Evolutionary conservation across 169 alveolate genomes (phyloP).

Genomic region (Perkinsus olseni): DNA sequence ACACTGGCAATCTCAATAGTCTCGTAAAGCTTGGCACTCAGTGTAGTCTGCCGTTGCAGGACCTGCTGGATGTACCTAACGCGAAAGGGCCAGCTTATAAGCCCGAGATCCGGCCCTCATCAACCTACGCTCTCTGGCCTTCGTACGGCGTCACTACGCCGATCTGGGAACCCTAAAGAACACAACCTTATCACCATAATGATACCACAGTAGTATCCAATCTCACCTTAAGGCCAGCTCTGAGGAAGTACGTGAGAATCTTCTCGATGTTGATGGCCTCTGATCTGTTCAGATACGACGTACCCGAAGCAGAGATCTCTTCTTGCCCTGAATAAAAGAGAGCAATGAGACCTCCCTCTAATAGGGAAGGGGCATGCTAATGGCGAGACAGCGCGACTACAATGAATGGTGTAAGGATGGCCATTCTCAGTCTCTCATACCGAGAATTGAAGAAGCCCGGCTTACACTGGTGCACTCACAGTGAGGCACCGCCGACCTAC

Average conservation of each 20-base stretch:
- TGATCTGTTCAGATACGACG: slow-evolving; percentile 73
- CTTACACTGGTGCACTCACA: not conserved
- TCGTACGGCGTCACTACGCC: slow-evolving; percentile 92
- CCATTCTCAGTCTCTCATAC: no score
- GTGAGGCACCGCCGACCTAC: not conserved
- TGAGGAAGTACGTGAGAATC: slow-evolving; percentile 58
- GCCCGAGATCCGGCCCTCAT: slow-evolving; percentile 3
- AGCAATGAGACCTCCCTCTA: not conserved
- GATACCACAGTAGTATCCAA: not conserved
- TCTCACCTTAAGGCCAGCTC: slow-evolving; percentile 51
- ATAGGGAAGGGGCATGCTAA: not conserved
- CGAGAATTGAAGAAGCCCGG: no score
- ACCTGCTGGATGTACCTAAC: slow-evolving; percentile 40
- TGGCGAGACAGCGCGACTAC: slow-evolving; percentile 11
- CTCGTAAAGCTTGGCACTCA: slow-evolving; percentile 37
- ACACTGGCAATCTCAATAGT: slow-evolving; percentile 52
- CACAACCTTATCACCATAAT: not conserved
- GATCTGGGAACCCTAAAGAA: slow-evolving; percentile 43
- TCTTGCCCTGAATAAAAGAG: slow-evolving; percentile 38
- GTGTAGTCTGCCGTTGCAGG: slow-evolving; percentile 54
- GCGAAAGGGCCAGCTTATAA: slow-evolving; percentile 43
- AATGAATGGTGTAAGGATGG: no score
- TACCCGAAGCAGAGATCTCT: slow-evolving; percentile 79
- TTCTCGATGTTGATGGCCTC: slow-evolving; percentile 77
- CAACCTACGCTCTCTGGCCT: slow-evolving; percentile 78